Base-by-base conservation (phyloP, 129 eudicot species). In the Calendula officinalis region DNA sequence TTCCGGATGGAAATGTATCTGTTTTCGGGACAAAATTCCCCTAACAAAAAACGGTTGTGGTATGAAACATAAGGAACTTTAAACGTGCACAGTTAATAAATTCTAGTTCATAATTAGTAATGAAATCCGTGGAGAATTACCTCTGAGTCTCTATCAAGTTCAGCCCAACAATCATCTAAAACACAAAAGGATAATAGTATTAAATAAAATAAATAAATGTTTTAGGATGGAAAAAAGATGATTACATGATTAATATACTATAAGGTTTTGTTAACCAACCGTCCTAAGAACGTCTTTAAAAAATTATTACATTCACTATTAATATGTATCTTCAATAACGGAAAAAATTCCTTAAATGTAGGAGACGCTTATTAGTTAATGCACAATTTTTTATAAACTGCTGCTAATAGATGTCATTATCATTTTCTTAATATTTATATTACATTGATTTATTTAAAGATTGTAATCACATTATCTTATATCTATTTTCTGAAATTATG, bases 141-240 rank as follows among this genome's bases (percentile, higher is more conserved):
- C 88, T 83, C 6, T 43, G 97, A 81, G 48, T 89, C 95, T 78
- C 97, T 78, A 53, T 86, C 69, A 7, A 72, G 73, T 65, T 89
- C 97, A 2, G 84, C 97, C 97, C 97, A 89, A 62, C 97, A 89
- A 77, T 89, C 97, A 78, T 89, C 97, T 89, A 66, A 42, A 50
- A 62, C 44, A 74, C 6, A 9, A 45, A 51, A 62, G 9, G 9
- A 40, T 5, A 5, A 40, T 40, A 54, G 14, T 13, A 22, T 43
- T 8, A 39, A 5, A 40, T 40, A 8, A 5, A 40, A 40, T 40
- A 22, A 22, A 22, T 22, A 22, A 22, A 22, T 22, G 2, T 22
- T 22, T 22, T 22, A 22, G 30, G 30, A 22, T 22, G 30, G 30
- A 22, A 22, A 22, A 22, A 22, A 22, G 30, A 22, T 22, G 30